phyloP scores from a whole-genome alignment of 495 filamentous ascomycete species.

The Tuber borchii region DNA sequence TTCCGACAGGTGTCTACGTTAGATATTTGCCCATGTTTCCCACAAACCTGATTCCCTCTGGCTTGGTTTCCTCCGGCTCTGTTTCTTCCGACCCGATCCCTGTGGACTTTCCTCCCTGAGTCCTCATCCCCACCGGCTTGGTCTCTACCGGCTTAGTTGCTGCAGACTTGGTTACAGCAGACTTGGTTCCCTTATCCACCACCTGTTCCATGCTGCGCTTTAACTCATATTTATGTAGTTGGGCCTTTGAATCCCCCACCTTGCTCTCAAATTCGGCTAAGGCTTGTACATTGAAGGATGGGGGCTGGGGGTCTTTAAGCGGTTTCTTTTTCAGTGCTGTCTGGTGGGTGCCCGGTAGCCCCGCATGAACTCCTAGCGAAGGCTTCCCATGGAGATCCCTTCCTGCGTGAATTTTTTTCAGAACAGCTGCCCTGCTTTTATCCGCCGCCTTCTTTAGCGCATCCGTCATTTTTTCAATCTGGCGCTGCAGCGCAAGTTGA shows the following conservation, averaged over 20 bases:
- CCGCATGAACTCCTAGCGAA: background rate
- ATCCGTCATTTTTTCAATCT: background rate
- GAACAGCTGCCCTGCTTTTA: rapidly evolving
- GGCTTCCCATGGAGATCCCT: background rate
- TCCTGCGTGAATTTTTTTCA: background rate
- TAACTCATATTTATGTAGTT: background rate
- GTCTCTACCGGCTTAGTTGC: background rate
- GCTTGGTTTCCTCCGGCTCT: background rate
- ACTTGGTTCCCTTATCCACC: background rate
- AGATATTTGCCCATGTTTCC: background rate
- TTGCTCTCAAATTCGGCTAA: background rate
- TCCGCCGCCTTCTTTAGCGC: background rate
- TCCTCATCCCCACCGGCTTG: too few relatives aligned
- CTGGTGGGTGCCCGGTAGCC: background rate
- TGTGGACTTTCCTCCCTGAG: background rate
- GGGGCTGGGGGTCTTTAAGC: background rate
- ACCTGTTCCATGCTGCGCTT: background rate
- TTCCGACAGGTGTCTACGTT: background rate
- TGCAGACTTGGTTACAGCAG: too few relatives aligned
- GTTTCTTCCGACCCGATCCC: too few relatives aligned
- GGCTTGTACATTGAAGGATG: background rate
- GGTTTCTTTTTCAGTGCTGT: background rate
- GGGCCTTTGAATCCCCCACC: background rate
- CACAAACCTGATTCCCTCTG: background rate
- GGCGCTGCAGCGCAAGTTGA: background rate